A percentile compares a stretch with the other conserved stretches of the same genome.
Evolutionary conservation across 2,329 filamentous ascomycete species (phyloP).

Genomic region (Fusarium oxysporum): DNA sequence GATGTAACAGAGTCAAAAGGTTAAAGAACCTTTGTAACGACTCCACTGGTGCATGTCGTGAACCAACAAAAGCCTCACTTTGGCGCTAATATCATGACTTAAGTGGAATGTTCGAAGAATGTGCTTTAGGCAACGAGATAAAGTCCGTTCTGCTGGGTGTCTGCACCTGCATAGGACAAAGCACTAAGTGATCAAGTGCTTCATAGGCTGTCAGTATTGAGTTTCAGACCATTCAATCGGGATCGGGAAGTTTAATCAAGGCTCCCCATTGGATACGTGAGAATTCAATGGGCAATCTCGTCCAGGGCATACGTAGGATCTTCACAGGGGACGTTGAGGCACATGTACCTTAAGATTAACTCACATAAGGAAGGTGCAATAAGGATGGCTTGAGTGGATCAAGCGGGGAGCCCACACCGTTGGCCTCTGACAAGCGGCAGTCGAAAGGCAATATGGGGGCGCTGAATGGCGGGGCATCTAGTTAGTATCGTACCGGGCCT

Average conservation of each 20-base stretch:
- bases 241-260: background rate
- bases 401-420: constrained; percentile 14
- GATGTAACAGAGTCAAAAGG: background rate
- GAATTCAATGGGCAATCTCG: background rate
- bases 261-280: background rate
- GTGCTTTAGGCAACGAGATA: background rate
- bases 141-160: background rate
- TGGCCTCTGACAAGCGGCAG: constrained; percentile 21
- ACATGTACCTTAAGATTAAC: background rate
- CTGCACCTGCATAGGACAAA: background rate
- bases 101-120: background rate
- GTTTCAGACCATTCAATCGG: background rate
- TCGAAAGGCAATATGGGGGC: constrained; percentile 17
- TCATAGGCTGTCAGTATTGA: background rate
- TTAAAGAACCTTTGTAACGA: constrained; percentile 3
- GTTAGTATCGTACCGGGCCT: background rate
- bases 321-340: constrained; percentile 6
- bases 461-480: constrained; percentile 33
- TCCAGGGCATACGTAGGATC: background rate
- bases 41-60: background rate
- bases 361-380: constrained; percentile 11
- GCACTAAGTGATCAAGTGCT: background rate
- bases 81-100: background rate
- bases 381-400: constrained; percentile 9
- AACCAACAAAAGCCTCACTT: constrained; percentile 4